Percentiles rank a stretch among this genome's conserved stretches.
These are phyloP conservation scores for Graphilbum ipis-grandicollis DNA, from an alignment of 2,329 filamentous ascomycete genomes.

Conservation along the genomic window DNA sequence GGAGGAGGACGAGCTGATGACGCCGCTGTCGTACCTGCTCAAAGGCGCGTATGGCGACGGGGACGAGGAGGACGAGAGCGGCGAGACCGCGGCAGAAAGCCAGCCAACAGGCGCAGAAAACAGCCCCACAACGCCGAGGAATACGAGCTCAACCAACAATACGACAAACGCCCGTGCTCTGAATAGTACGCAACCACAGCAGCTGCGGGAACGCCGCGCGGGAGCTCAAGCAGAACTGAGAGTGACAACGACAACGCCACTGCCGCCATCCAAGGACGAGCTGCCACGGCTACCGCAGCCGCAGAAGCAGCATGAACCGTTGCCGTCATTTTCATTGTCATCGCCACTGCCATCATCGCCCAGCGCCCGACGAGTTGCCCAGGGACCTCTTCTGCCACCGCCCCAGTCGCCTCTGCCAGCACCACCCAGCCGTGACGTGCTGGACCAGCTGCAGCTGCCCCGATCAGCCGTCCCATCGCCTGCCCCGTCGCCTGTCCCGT, in stretches of 20 bases:
- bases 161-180: neutral
- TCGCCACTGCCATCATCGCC: slow-evolving; percentile 7
- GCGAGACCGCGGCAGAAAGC: neutral
- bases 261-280: slow-evolving; percentile 30
- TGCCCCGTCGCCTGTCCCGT: neutral
- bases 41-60: slow-evolving; percentile 4
- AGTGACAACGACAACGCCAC: slow-evolving; percentile 28
- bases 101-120: neutral
- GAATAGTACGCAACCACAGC: slow-evolving; percentile 11
- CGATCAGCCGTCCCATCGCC: slow-evolving; percentile 1
- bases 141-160: neutral
- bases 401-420: slow-evolving; percentile 6
- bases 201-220: slow-evolving; percentile 33
- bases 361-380: neutral
- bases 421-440: neutral
- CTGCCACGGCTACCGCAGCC: slow-evolving; percentile 11
- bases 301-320: neutral
- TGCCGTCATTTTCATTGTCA: too few relatives aligned
- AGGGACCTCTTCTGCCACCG: slow-evolving; percentile 2
- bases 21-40: slow-evolving; percentile 7
- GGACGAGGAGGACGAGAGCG: neutral
- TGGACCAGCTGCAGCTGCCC: slow-evolving; percentile 3
- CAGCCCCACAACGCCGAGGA: neutral
- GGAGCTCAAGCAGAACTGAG: too few relatives aligned
- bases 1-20: slow-evolving; percentile 1